Evolutionary conservation across 441 rosid genomes (phyloP), one percentile per base, ranked within the genome.

Genomic region (Pelargonium citronellum): DNA sequence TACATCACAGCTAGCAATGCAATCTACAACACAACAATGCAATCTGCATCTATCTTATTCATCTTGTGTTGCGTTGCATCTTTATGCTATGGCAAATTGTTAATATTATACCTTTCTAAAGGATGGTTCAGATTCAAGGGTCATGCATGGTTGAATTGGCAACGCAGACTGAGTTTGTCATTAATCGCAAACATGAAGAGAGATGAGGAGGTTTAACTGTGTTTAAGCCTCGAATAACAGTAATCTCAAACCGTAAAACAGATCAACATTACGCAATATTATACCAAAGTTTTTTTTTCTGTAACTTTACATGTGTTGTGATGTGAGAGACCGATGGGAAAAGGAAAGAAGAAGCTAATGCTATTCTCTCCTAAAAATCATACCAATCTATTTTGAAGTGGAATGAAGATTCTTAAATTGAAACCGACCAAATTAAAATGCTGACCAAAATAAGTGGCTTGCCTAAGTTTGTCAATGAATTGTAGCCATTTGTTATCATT

Each of bases 401-500:
- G 58, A 51, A n/a, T 51, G 58, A 51, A 51, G 58, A 13, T 3
- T 4, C 15, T 51, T 51, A 6, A 5, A 51, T 13, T 13, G 58
- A n/a, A 75, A 70, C 60, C 57, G 65, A 64, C 58, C 58, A 53
- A 53, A 68, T 43, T 15, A 19, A 64, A 55, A 61, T 44, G 72
- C 72, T 73, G 78, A 77, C 77, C 73, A 68, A 77, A 74, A 64
- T 63, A 16, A 53, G 19, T 2, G 60, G 60, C 60, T 53, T 17
- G 5, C 19, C 5, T 53, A 53, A 53, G 60, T 53, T 53, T 53
- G 60, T 53, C 60, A 53, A 81, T 66, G 73, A 76, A 68, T 72
- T 51, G 65, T 76, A 71, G 68, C 75, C 37, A 39, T 62, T 34
- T 53, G 60, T 60, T 77, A 78, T 80, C 68, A 81, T 81, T 78